Percentiles rank a stretch among this genome's conserved stretches.
These are phyloP conservation scores for Geranomyces michiganensis DNA, from an alignment of 192 early-diverging fungal species.

Conservation along the genomic window DNA sequence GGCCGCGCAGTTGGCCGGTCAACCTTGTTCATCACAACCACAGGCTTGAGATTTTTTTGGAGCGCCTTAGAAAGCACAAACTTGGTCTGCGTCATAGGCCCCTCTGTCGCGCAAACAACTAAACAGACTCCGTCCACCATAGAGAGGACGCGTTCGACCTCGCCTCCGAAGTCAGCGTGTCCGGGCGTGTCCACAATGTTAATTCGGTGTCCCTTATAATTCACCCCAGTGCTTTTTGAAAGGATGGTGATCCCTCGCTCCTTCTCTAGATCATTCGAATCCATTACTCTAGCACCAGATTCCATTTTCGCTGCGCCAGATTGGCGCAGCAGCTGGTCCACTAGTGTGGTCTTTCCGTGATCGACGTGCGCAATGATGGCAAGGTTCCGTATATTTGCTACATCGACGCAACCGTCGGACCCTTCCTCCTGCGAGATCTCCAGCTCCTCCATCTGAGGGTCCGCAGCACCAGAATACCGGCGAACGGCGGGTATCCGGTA, in stretches of 20 bases:
- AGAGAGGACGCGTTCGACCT: slow-evolving; percentile 84
- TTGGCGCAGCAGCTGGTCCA: slow-evolving; percentile 65
- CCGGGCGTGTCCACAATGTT: slow-evolving; percentile 91
- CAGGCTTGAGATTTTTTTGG: slow-evolving; percentile 64
- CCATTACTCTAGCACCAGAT: slow-evolving; percentile 77
- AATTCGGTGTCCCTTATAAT: slow-evolving; percentile 74
- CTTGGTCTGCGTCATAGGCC: slow-evolving; percentile 88
- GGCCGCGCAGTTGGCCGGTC: slow-evolving; percentile 75
- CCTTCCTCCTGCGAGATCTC: too few relatives aligned
- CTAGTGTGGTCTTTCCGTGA: slow-evolving; percentile 80
- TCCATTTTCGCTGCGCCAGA: slow-evolving; percentile 52
- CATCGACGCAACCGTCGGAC: too few relatives aligned
- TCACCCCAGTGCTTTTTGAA: slow-evolving; percentile 77
- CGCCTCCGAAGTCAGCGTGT: slow-evolving; percentile 46
- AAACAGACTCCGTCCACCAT: slow-evolving; percentile 88
- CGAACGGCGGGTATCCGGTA: too few relatives aligned
- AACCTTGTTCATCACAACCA: slow-evolving; percentile 86
- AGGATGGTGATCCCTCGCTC: slow-evolving; percentile 91
- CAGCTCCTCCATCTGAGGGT: too few relatives aligned
- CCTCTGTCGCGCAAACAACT: slow-evolving; percentile 85
- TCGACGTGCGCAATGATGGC: slow-evolving; percentile 88
- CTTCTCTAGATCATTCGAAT: slow-evolving; percentile 77
- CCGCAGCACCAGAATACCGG: too few relatives aligned
- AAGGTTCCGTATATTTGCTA: slow-evolving; percentile 21
- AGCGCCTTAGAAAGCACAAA: slow-evolving; percentile 85